Evolutionary conservation across 257 asterid species (phyloP).

Genomic region (Fraxinus cuspidata): DNA sequence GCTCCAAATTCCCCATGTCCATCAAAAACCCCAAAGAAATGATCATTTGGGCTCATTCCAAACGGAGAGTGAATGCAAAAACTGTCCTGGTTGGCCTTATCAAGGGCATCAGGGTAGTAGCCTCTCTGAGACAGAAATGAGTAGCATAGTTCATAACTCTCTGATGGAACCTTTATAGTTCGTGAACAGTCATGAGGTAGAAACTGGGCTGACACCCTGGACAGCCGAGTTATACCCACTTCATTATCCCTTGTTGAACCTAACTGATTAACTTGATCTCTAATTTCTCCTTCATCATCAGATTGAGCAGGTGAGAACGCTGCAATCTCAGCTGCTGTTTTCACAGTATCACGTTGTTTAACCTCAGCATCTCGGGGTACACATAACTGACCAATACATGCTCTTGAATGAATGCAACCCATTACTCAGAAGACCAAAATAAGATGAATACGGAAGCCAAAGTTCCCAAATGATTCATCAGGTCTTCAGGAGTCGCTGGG

Average conservation of each 20-base stretch:
- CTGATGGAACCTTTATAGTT: conserved; percentile 70
- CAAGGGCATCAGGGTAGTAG: conserved; percentile 95
- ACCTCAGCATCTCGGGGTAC: conserved; percentile 59
- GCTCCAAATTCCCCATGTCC: conserved; percentile 97
- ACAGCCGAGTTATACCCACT: conserved; percentile 69
- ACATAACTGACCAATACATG: conserved; percentile 84
- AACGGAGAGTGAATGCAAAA: conserved; percentile 91
- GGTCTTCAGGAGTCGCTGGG: conserved; percentile 16
- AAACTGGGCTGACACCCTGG: conserved; percentile 86
- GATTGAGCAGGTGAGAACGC: conserved; percentile 61
- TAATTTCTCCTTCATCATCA: conserved; percentile 57
- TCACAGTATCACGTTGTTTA: conserved; percentile 48
- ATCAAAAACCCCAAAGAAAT: conserved; percentile 94
- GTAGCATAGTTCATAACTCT: conserved; percentile 68
- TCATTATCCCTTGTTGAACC: conserved; percentile 60
- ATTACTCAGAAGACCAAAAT: conserved; percentile 49
- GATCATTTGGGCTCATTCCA: conserved; percentile 70
- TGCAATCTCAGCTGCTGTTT: conserved; percentile 52
- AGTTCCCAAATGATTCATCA: conserved; percentile 45
- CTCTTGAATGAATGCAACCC: conserved; percentile 90
- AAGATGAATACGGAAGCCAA: conserved; percentile 37
- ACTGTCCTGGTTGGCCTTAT: conserved; percentile 95
- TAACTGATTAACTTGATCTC: conserved; percentile 57
- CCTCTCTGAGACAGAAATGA: conserved; percentile 95
- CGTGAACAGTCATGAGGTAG: conserved; percentile 83